Conservation (phyloP, 139 green algal species). For the Eudorina sp. region DNA sequence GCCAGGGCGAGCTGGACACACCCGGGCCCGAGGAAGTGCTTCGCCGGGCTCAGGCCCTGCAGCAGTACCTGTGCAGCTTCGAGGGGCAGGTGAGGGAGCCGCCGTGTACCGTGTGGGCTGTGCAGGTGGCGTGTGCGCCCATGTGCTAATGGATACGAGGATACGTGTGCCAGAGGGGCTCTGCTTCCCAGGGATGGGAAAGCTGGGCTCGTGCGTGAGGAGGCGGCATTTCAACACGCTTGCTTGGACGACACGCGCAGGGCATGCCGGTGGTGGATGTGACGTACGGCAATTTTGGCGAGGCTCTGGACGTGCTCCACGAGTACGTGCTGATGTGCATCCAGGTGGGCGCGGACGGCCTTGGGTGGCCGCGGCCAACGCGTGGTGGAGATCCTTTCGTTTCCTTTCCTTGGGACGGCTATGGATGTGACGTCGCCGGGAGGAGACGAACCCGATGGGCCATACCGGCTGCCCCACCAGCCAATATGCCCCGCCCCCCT, state of each 20-base stretch:
- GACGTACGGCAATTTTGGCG: slow-evolving; percentile 62
- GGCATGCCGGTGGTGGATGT: slow-evolving; percentile 76
- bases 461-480: too few species aligned
- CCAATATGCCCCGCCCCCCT: too few species aligned
- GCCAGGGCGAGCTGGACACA: neutral
- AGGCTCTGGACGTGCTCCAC: slow-evolving; percentile 78
- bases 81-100: slow-evolving; percentile 51
- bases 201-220: neutral
- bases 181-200: neutral
- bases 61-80: slow-evolving; percentile 75
- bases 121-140: neutral
- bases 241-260: too few species aligned
- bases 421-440: too few species aligned
- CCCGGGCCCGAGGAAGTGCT: slow-evolving; percentile 41
- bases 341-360: slow-evolving; percentile 56
- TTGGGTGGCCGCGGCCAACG: too few species aligned
- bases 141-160: too few species aligned
- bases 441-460: too few species aligned
- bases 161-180: too few species aligned
- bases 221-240: neutral
- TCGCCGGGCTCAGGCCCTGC: slow-evolving; percentile 62
- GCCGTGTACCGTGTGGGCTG: neutral
- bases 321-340: slow-evolving; percentile 85
- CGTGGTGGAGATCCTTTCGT: too few species aligned
- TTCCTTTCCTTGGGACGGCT: too few species aligned